A percentile compares a stretch with the other conserved stretches of the same genome.
These are phyloP conservation scores for Xerocomellus intermedius DNA, from an alignment of 768 basidiomycete genomes.

Conservation along the genomic window DNA sequence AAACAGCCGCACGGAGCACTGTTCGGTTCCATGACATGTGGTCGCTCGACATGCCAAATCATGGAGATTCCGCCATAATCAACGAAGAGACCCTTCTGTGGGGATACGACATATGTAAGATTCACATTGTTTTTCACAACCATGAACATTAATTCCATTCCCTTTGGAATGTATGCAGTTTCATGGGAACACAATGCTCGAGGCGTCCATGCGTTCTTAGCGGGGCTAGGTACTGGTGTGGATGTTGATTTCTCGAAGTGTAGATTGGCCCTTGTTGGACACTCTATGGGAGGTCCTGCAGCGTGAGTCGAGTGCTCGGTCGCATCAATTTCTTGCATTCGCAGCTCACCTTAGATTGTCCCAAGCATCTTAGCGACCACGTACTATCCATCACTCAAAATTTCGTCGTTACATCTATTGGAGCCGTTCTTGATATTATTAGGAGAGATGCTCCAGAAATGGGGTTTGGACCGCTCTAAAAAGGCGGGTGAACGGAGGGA, in stretches of 20 bases:
- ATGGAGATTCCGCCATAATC: slow-evolving; percentile 9
- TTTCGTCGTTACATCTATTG: slow-evolving; percentile 8
- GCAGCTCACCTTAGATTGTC: not conserved
- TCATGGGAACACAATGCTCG: slow-evolving; percentile 1
- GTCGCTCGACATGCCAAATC: slow-evolving; percentile 7
- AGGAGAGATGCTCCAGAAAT: not conserved
- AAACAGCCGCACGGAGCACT: no score
- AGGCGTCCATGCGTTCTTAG: slow-evolving; percentile 3
- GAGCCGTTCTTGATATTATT: not conserved
- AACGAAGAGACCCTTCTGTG: slow-evolving; percentile 1
- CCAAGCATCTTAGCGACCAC: not conserved
- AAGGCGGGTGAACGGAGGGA: not conserved
- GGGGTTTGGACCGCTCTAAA: not conserved
- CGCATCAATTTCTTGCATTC: no score
- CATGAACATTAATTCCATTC: not conserved
- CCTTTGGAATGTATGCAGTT: not conserved
- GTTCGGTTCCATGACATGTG: slow-evolving; percentile 8
- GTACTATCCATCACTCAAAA: not conserved
- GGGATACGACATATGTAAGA: not conserved
- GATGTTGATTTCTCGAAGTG: slow-evolving; percentile 11
- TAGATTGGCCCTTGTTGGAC: not conserved
- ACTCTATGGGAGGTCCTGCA: not conserved
- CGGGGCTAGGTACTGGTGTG: not conserved
- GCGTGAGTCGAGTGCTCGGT: not conserved
- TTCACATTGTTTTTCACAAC: not conserved